Conservation (phyloP, 768 basidiomycete species). For the Pulveroboletus sp. region DNA sequence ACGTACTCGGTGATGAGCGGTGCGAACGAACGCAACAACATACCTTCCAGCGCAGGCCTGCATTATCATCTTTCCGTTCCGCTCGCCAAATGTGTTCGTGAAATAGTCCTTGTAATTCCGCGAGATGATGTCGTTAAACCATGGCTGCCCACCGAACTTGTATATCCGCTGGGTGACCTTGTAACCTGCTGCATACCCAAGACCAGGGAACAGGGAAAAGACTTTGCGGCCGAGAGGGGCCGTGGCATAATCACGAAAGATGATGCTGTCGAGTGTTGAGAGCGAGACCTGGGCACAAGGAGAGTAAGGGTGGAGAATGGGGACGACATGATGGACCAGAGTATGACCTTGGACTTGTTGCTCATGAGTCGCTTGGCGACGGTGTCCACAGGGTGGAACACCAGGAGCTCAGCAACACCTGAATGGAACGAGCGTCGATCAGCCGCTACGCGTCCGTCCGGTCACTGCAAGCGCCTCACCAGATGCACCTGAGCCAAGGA, state of each 20-base stretch:
- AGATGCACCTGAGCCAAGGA: slow-evolving; percentile 89
- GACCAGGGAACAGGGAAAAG: slow-evolving; percentile 92
- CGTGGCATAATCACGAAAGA: slow-evolving; percentile 82
- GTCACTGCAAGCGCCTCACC: slow-evolving; percentile 40
- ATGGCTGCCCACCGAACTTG: slow-evolving; percentile 99
- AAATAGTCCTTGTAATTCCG: slow-evolving; percentile 79
- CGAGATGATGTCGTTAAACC: slow-evolving; percentile 89
- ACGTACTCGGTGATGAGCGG: neutral
- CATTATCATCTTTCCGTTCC: slow-evolving; percentile 93
- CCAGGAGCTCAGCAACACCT: slow-evolving; percentile 93
- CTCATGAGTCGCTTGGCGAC: slow-evolving; percentile 99
- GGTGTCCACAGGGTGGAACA: slow-evolving; percentile 96
- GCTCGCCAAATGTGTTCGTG: slow-evolving; percentile 83
- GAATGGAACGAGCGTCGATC: neutral
- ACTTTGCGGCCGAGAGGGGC: slow-evolving; percentile 66
- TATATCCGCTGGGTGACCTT: slow-evolving; percentile 91
- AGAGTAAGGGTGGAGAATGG: neutral
- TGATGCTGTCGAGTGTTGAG: slow-evolving; percentile 61
- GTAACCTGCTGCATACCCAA: slow-evolving; percentile 98
- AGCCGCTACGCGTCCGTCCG: neutral
- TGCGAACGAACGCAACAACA: slow-evolving; percentile 11
- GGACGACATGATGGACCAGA: neutral
- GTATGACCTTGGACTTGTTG: slow-evolving; percentile 76
- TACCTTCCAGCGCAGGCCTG: slow-evolving; percentile 93
- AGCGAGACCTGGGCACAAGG: slow-evolving; percentile 49